These are phyloP conservation scores for Podospora fimiseda DNA, from an alignment of 495 filamentous ascomycete species.

Conservation along the genomic window DNA sequence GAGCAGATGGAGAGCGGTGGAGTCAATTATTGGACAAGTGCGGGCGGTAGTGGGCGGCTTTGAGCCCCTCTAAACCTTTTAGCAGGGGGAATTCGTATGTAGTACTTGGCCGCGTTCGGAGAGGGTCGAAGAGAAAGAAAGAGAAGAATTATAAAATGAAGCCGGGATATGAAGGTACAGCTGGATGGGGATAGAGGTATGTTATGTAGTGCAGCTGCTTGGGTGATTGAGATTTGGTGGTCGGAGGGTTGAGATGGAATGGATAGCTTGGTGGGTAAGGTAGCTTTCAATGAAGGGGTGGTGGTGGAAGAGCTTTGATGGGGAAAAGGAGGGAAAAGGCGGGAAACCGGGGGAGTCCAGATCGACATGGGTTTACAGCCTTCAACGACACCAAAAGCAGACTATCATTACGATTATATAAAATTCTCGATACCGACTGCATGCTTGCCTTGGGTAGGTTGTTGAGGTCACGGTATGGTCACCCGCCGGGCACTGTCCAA, in stretches of 20 bases:
- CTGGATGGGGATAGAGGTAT: too few relatives aligned
- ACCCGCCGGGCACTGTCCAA: not conserved
- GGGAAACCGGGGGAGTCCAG: not conserved
- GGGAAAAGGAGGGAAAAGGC: not conserved
- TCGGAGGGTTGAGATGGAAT: not conserved
- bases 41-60: constrained; percentile 9
- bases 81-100: not conserved
- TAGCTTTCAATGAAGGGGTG: not conserved
- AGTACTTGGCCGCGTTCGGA: not conserved
- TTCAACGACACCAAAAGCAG: not conserved
- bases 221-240: not conserved
- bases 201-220: too few relatives aligned
- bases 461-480: too few relatives aligned
- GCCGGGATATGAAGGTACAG: too few relatives aligned
- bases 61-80: constrained; percentile 1
- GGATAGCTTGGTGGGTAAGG: not conserved
- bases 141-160: not conserved
- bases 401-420: not conserved
- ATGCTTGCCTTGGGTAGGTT: not conserved
- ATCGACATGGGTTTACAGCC: not conserved
- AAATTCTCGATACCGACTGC: not conserved
- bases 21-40: constrained; percentile 10
- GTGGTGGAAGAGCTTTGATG: not conserved
- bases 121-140: not conserved
- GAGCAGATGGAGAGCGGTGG: constrained; percentile 14